Base-by-base conservation (phyloP, 2,329 filamentous ascomycete genomes). In the Monosporascus cannonballus region DNA sequence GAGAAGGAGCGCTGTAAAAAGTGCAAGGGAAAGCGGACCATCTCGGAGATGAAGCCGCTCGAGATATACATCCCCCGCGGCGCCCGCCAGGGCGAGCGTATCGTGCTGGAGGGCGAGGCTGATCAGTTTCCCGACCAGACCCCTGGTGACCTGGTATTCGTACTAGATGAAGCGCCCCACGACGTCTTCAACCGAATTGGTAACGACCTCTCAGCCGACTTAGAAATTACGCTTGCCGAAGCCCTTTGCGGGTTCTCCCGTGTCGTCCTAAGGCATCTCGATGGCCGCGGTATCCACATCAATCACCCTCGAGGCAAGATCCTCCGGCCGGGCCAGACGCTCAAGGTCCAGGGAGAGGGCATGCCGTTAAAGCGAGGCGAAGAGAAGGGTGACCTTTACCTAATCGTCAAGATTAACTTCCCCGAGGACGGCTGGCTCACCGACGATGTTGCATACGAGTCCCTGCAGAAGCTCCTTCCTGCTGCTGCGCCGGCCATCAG, bases 1-100 rank as follows among this genome's bases (percentile, higher is more conserved):
- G 90, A 96, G 67, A 97, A 97, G 77, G 94, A 99, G 67, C 90
- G 90, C 68, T 99, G 94, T 79, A 96, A 96, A 79, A 96, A 94
- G 77, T 99, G 94, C 83, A 97, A 97, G 75, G 94, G 94, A 65
- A 89, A 89, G 71, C 83, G 90, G 57, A 91, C 90, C 15, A 84
- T 85, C 45, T 87, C 91, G 64, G 89, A 94, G 72, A 94, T 89
- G 72, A 99, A 97, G 76, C 89, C 93, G 3, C 78, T 99, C 55
- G 94, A 99, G 73, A 86, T 99, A 50, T 97, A 97, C 74, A 96
- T 99, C 55, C 91, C 93, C 9, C 84, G 89, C 50, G 93, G 93
- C 47, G 87, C 88, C 39, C 83, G 83, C 76, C 86, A 96, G 69
- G 92, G 92, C 59, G 93, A 99, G 66, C 85, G 85, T 60, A 96